A percentile compares a stretch with the other conserved stretches of the same genome.
These are phyloP conservation scores for Quercus lobata DNA, from an alignment of 331 rosid species.

Conservation along the genomic window DNA sequence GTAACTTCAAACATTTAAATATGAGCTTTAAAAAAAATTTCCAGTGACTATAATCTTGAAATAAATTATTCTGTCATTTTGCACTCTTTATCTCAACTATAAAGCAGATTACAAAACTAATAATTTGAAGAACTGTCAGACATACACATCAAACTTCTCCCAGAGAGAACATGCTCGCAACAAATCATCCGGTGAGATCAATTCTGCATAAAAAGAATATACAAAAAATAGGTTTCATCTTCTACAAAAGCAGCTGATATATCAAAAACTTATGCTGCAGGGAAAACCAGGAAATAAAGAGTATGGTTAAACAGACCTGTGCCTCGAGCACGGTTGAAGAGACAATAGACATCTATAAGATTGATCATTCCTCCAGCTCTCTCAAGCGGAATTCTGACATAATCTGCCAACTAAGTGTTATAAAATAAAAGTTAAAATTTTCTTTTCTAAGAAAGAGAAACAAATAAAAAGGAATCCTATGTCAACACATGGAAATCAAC, in stretches of 20 bases:
- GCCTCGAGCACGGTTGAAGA: slow-evolving; percentile 96
- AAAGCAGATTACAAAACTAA: slow-evolving; percentile 4
- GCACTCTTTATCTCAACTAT: slow-evolving; percentile 11
- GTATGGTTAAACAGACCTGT: slow-evolving; percentile 56
- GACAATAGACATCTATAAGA: slow-evolving; percentile 85
- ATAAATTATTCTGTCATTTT: slow-evolving; percentile 2
- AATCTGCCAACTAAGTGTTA: slow-evolving; percentile 81
- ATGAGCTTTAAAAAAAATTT: background rate
- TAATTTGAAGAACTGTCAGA: slow-evolving; percentile 21
- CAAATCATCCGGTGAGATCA: slow-evolving; percentile 96
- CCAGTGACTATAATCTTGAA: background rate
- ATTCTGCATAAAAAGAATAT: slow-evolving; percentile 49
- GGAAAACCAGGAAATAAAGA: slow-evolving; percentile 3
- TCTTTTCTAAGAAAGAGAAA: background rate
- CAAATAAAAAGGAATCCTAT: slow-evolving; percentile 4
- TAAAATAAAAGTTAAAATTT: slow-evolving; percentile 19
- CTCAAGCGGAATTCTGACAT: slow-evolving; percentile 84
- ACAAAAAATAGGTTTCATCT: slow-evolving; percentile 1
- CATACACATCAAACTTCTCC: slow-evolving; percentile 98
- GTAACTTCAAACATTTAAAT: slow-evolving; percentile 1
- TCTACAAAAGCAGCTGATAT: background rate
- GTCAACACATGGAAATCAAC: background rate
- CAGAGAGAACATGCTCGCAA: slow-evolving; percentile 91
- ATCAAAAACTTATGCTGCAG: slow-evolving; percentile 4
- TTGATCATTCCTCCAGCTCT: slow-evolving; percentile 89